phyloP scores from a whole-genome alignment of 352 stramenopile species.

The Halophytophthora polymorphica region DNA sequence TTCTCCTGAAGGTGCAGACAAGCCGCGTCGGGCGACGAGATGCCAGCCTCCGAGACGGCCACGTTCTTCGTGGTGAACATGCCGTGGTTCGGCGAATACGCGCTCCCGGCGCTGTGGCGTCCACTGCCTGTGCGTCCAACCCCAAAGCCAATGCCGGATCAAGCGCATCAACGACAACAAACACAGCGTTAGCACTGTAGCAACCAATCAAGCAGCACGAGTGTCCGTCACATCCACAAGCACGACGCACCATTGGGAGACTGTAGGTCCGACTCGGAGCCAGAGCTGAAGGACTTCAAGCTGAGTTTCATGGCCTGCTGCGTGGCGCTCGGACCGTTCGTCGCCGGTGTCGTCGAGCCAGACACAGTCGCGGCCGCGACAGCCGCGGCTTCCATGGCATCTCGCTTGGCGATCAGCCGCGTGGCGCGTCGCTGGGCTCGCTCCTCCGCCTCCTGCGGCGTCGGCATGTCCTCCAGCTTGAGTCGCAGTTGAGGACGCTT shows the following conservation, averaged over 20 bases:
- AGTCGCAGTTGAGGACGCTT: constrained; percentile 70
- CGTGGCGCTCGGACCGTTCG: constrained; percentile 40
- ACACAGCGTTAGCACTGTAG: constrained; percentile 2
- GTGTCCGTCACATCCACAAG: not conserved
- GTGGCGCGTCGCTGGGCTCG: constrained; percentile 70
- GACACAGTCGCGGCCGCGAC: constrained; percentile 31
- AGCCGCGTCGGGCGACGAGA: constrained; percentile 74
- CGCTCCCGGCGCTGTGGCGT: constrained; percentile 69
- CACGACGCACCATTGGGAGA: constrained; percentile 55
- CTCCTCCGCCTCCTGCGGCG: constrained; percentile 79
- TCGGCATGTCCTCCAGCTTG: constrained; percentile 87
- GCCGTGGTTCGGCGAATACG: constrained; percentile 84
- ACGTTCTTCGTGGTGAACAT: constrained; percentile 87
- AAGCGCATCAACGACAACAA: no score
- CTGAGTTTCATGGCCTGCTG: constrained; percentile 68
- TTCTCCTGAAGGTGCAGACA: constrained; percentile 85
- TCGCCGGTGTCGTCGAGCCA: constrained; percentile 6
- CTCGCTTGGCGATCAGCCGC: constrained; percentile 67
- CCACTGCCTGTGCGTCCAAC: constrained; percentile 29
- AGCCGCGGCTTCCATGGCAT: constrained; percentile 58
- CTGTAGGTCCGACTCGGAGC: constrained; percentile 58
- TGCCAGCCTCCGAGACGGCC: constrained; percentile 79
- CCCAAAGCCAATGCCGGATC: not conserved
- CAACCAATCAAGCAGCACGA: not conserved
- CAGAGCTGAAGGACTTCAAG: constrained; percentile 68